Conservation (phyloP, 2,329 filamentous ascomycete species). For the Plenodomus lindquistii region DNA sequence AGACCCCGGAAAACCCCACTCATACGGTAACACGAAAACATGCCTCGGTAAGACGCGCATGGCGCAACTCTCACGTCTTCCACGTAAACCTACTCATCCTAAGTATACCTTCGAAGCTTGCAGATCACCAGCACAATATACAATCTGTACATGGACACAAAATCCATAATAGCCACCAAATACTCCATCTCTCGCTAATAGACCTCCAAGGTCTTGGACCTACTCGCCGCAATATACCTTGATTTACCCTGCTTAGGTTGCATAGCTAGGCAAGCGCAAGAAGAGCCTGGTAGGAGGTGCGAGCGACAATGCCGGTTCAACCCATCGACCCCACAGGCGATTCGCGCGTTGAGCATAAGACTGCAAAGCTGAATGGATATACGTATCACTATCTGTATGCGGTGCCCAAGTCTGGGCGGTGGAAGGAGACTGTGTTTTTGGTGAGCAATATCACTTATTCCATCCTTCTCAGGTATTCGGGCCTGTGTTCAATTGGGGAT, state of each 20-base stretch:
- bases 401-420: conserved; percentile 48
- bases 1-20: not conserved
- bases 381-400: conserved; percentile 68
- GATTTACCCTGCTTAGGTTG: conserved; percentile 2
- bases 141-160: no score
- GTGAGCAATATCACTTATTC: no score
- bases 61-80: not conserved
- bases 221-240: conserved; percentile 2
- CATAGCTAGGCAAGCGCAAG: conserved; percentile 31
- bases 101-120: no score
- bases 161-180: no score
- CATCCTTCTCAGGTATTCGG: no score
- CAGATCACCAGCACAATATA: no score
- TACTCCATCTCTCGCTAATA: no score
- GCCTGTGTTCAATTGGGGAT: no score
- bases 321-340: conserved; percentile 68
- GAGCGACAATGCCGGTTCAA: conserved; percentile 57
- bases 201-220: no score
- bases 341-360: conserved; percentile 66
- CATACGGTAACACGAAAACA: no score
- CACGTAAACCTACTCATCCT: no score
- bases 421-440: conserved; percentile 59
- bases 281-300: no score
- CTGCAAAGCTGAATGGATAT: conserved; percentile 66
- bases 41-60: not conserved